Percentiles rank a stretch among this genome's conserved stretches.
These are phyloP conservation scores for Spinacia oleracea DNA, from an alignment of 179 eudicot species.

Conservation along the genomic window DNA sequence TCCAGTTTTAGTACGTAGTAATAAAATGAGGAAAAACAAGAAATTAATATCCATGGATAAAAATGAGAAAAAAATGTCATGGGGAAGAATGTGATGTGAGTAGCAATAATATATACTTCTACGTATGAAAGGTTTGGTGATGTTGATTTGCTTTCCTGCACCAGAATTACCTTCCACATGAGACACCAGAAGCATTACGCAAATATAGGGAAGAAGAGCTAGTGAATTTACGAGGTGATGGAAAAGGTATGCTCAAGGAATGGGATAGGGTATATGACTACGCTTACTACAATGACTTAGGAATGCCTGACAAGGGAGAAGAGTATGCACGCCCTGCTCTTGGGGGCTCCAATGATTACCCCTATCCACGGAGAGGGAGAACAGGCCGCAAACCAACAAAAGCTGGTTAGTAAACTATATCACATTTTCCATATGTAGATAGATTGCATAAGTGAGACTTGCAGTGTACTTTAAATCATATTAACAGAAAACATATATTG, in stretches of 20 bases:
- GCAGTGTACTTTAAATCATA: conserved; percentile 10
- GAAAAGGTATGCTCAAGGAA: conserved; percentile 69
- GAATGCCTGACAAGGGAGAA: conserved; percentile 62
- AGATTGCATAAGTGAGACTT: background rate
- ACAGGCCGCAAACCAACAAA: conserved; percentile 61
- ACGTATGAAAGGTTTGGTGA: background rate
- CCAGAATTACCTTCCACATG: conserved; percentile 77
- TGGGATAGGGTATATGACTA: conserved; percentile 93
- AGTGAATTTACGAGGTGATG: conserved; percentile 62
- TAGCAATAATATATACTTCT: background rate
- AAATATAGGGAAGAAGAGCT: conserved; percentile 71
- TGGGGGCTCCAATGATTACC: conserved; percentile 62
- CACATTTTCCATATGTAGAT: background rate
- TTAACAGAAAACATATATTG: conserved; percentile 8
- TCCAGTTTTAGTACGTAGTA: background rate
- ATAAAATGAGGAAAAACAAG: background rate
- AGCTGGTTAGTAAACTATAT: conserved; percentile 42
- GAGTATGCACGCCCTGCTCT: conserved; percentile 46
- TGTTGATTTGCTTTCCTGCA: background rate
- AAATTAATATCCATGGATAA: background rate
- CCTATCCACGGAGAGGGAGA: conserved; percentile 63
- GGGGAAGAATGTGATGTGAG: background rate
- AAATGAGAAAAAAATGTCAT: background rate
- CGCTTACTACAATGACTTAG: conserved; percentile 78
- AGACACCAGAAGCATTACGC: conserved; percentile 63